A percentile compares a stretch with the other conserved stretches of the same genome.
These are phyloP conservation scores for Corinectria fuckeliana DNA, from an alignment of 2,329 filamentous ascomycete genomes.

Conservation along the genomic window DNA sequence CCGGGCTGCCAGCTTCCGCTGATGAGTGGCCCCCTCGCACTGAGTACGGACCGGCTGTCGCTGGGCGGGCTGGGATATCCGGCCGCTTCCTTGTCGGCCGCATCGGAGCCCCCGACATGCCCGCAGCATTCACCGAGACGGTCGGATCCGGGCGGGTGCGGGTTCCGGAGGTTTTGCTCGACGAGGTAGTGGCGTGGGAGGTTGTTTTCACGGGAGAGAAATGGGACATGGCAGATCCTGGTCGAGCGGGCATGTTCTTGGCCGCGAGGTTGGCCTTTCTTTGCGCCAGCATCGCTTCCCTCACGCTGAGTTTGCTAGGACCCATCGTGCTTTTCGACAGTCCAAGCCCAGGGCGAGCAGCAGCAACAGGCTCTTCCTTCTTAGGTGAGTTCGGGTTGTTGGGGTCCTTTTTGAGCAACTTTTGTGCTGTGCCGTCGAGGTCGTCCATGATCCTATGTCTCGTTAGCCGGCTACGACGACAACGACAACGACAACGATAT, in stretches of 20 bases:
- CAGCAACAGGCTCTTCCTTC: slow-evolving; percentile 51
- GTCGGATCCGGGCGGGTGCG: slow-evolving; percentile 53
- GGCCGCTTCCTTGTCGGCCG: slow-evolving; percentile 64
- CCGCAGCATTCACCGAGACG: slow-evolving; percentile 56
- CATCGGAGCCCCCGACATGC: slow-evolving; percentile 69
- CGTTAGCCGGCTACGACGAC: slow-evolving; percentile 31
- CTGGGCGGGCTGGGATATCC: slow-evolving; percentile 64
- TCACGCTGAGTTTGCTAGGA: slow-evolving; percentile 69
- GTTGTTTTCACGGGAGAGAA: slow-evolving; percentile 59
- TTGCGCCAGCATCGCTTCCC: slow-evolving; percentile 84
- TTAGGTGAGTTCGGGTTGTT: slow-evolving; percentile 77
- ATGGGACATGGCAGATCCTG: slow-evolving; percentile 69
- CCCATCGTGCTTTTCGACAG: slow-evolving; percentile 69
- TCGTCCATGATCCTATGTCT: slow-evolving; percentile 72
- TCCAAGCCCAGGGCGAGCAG: slow-evolving; percentile 61
- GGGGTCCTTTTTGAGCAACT: slow-evolving; percentile 80
- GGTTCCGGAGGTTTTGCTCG: slow-evolving; percentile 44
- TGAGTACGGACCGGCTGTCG: slow-evolving; percentile 71
- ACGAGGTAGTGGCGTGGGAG: slow-evolving; percentile 32
- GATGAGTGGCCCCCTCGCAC: slow-evolving; percentile 56
- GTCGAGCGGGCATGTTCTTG: slow-evolving; percentile 60
- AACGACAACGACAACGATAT: neutral
- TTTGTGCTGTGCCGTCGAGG: slow-evolving; percentile 80
- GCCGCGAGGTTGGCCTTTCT: slow-evolving; percentile 66
- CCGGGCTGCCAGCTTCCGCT: slow-evolving; percentile 52